Conservation (phyloP, 768 basidiomycete species). For the Zangia roseola region DNA sequence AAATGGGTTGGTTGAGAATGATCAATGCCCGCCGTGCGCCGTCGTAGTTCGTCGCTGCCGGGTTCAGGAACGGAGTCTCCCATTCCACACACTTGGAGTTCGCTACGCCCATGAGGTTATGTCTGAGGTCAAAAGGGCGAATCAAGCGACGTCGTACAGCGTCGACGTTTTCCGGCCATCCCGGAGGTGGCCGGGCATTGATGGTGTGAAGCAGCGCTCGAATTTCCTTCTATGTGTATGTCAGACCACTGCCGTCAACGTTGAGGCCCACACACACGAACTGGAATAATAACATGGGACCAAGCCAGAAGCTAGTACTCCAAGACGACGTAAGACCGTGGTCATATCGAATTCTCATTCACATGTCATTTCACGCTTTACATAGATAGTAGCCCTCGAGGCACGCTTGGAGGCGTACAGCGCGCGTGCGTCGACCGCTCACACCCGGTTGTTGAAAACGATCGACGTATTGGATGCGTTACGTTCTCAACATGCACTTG, state of each 20-base stretch:
- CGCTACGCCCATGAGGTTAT: conserved; percentile 3
- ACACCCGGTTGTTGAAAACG: conserved; percentile 47
- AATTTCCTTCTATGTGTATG: conserved; percentile 22
- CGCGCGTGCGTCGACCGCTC: conserved; percentile 42
- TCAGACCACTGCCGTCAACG: conserved; percentile 1
- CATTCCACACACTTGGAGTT: conserved; percentile 16
- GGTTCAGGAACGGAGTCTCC: conserved; percentile 26
- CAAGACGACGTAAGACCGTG: conserved; percentile 19
- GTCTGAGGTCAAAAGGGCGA: neutral
- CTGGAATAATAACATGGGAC: conserved; percentile 24
- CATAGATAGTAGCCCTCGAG: conserved; percentile 32
- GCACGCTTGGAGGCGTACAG: conserved; percentile 35
- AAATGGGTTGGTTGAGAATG: conserved; percentile 90
- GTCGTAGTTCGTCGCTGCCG: conserved; percentile 2
- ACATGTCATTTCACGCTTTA: neutral
- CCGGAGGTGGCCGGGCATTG: neutral
- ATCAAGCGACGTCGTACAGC: neutral
- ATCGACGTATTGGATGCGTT: conserved; percentile 50
- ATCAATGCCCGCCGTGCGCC: conserved; percentile 55
- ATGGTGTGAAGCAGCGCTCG: neutral
- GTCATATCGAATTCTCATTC: neutral
- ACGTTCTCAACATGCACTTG: conserved; percentile 38
- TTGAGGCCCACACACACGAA: conserved; percentile 1
- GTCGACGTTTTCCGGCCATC: neutral
- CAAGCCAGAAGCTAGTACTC: conserved; percentile 16